Conservation (phyloP, 176 grass and related monocot species). For the Aegilops sharonensis region DNA sequence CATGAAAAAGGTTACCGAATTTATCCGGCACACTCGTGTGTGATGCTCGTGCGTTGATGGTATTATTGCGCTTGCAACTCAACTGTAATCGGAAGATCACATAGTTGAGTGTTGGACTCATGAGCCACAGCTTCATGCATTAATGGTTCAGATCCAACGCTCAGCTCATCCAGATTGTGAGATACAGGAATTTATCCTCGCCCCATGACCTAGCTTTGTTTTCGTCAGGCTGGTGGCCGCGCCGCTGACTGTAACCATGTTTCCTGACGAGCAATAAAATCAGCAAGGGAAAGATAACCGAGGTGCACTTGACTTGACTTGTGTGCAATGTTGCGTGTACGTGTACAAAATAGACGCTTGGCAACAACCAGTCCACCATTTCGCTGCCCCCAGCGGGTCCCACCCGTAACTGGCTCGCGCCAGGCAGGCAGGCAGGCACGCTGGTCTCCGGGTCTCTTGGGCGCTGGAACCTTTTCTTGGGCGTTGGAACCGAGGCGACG, state of each 20-base stretch:
- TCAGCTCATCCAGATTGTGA: too few species aligned
- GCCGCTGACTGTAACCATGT: too few species aligned
- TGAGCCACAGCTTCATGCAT: too few species aligned
- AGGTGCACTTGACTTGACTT: neutral
- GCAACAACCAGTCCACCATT: too few species aligned
- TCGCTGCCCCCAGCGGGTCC: neutral
- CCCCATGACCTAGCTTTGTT: too few species aligned
- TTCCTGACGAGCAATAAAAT: too few species aligned
- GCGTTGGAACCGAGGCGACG: constrained; percentile 46
- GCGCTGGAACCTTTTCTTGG: constrained; percentile 40
- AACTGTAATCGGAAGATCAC: neutral
- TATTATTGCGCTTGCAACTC: neutral
- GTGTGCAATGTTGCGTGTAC: neutral
- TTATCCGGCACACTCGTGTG: neutral
- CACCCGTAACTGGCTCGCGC: neutral
- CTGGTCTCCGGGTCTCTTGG: constrained; percentile 14
- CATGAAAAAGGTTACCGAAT: neutral
- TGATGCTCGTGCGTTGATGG: neutral
- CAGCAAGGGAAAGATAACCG: too few species aligned
- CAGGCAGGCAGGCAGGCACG: neutral
- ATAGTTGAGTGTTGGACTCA: neutral
- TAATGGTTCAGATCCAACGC: too few species aligned
- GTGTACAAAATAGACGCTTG: neutral
- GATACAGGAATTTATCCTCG: too few species aligned
- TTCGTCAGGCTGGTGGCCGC: too few species aligned